A percentile compares a stretch with the other conserved stretches of the same genome.
phyloP scores from a whole-genome alignment of 2,329 filamentous ascomycete genomes.

The Septoria petroselini region DNA sequence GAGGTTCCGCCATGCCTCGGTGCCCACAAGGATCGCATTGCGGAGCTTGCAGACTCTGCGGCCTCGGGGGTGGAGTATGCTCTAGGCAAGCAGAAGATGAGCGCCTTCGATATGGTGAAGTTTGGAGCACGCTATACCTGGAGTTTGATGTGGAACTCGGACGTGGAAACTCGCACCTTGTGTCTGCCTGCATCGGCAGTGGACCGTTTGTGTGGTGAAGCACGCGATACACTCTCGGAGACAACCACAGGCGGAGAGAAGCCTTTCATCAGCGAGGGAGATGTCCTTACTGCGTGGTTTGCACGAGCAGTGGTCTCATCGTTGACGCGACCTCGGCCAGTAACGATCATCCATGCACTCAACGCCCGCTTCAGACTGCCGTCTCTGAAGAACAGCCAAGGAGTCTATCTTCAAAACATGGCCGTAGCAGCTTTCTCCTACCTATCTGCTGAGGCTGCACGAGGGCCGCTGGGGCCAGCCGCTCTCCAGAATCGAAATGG shows the following conservation, averaged over 20 bases:
- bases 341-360: conserved; percentile 44
- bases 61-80: neutral
- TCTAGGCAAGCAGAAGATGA: neutral
- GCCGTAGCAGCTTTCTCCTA: neutral
- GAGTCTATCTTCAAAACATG: conserved; percentile 1
- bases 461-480: neutral
- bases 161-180: neutral
- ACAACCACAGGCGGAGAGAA: neutral
- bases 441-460: neutral
- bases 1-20: conserved; percentile 37
- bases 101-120: neutral
- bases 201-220: neutral
- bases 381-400: neutral
- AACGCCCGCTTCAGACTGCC: conserved; percentile 40
- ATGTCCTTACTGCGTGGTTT: conserved; percentile 43
- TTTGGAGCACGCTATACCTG: conserved; percentile 2
- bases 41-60: neutral
- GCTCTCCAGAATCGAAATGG: neutral
- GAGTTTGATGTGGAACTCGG: neutral
- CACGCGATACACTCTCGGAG: neutral
- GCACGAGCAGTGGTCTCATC: conserved; percentile 28
- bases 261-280: neutral
- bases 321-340: conserved; percentile 30
- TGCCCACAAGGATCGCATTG: neutral
- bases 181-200: neutral